phyloP scores from a whole-genome alignment of 2,329 filamentous ascomycete genomes.

The Botryosphaeria dothidea region DNA sequence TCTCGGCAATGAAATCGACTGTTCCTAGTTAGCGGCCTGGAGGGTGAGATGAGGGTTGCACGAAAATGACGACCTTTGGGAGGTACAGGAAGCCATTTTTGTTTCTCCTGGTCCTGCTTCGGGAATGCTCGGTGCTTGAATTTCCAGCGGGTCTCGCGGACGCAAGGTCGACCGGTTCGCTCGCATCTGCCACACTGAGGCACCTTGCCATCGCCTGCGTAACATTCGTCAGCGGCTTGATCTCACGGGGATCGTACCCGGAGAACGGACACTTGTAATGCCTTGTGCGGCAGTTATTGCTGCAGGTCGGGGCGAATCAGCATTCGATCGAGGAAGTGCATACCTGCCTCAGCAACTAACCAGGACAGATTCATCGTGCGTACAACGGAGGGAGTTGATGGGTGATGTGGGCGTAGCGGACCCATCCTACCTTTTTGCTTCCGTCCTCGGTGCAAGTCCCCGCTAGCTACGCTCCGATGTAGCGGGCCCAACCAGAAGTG shows the following conservation, averaged over 20 bases:
- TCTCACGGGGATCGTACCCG: background rate
- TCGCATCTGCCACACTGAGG: slow-evolving; percentile 9
- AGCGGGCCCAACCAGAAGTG: background rate
- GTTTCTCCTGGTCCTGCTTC: background rate
- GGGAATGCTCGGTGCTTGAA: background rate
- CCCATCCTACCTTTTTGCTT: background rate
- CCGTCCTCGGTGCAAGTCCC: slow-evolving; percentile 3
- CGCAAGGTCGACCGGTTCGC: background rate
- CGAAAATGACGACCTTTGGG: background rate
- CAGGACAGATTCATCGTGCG: background rate
- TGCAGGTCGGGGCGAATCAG: background rate
- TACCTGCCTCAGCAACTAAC: background rate
- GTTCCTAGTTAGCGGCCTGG: background rate
- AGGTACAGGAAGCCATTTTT: background rate
- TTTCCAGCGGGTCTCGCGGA: background rate
- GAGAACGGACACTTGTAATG: slow-evolving; percentile 4
- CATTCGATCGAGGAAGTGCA: background rate
- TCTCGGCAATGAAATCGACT: background rate
- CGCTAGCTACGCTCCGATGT: background rate
- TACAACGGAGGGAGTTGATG: background rate
- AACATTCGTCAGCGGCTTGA: background rate
- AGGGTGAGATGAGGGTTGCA: background rate
- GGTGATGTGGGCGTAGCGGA: background rate
- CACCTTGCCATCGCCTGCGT: slow-evolving; percentile 3
- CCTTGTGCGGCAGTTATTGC: background rate